Base-by-base conservation (phyloP, 169 alveolate species). In the Cryptosporidium baileyi region DNA sequence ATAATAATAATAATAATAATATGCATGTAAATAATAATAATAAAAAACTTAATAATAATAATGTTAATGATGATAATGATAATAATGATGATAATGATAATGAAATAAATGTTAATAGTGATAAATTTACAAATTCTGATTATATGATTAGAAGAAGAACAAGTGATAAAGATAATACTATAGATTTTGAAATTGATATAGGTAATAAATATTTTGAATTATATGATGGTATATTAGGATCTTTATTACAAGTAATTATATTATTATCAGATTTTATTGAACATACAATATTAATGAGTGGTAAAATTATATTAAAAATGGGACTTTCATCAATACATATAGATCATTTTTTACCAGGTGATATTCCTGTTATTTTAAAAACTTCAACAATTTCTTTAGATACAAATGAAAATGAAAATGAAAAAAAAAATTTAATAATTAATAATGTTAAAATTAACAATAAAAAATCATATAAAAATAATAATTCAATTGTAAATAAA, bases 261-360 rank as follows among this genome's bases (percentile, higher is more conserved):
- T 36, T 52, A 43, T 22, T 74, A 24, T 74, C 85, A n/a, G 15
- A 28, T 54, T 36, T 26, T 17, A 74, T 74, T 40, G 67, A 74
- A 40, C 8, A 22, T 13, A 40, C 63, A 52, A 19, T 74, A 32
- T 59, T 74, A 28, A 54, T 61, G 34, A 38, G 67, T 40, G 85
- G 85, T 30, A 51, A 57, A 28, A 54, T 74, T 9, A 74, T 36
- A 0, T 9, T 74, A 11, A 74, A 57, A 36, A 13, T 74, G n/a
- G 85, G 85, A 0, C 54, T 74, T 5, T 51, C 65, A 32, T 74
- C 85, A 45, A 90, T 92, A 17, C 96, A 93, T 61, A 89, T 93
- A 34, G 97, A 94, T 85, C 97, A 94, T 80, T 94, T 94, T 52
- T 93, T 94, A 36, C 93, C 89, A 60, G 97, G 96, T 28, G 95